Evolutionary conservation across 2,329 filamentous ascomycete genomes (phyloP).

Genomic region (Emergomyces africanus): DNA sequence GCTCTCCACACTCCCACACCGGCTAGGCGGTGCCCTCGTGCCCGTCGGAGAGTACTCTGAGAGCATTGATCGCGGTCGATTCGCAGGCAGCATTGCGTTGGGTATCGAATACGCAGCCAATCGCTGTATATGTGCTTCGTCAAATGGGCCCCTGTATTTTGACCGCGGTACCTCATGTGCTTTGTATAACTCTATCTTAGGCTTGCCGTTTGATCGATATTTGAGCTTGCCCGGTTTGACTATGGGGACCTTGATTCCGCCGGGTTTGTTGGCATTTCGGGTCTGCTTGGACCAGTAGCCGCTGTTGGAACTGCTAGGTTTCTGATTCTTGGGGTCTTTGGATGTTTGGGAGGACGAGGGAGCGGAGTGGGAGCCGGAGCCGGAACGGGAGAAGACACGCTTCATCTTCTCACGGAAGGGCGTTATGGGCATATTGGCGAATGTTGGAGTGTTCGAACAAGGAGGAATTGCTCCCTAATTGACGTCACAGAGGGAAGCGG

Average conservation of each 20-base stretch:
- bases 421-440: conserved; percentile 3
- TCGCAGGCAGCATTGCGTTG: conserved; percentile 18
- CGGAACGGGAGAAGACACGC: conserved; percentile 9
- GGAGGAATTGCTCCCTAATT: background rate
- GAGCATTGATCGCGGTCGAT: conserved; percentile 24
- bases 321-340: conserved; percentile 5
- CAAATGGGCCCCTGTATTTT: conserved; percentile 37
- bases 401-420: conserved; percentile 12
- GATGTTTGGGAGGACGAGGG: background rate
- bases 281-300: background rate
- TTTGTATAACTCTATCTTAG: conserved; percentile 37
- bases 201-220: conserved; percentile 15
- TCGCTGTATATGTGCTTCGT: conserved; percentile 31
- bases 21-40: conserved; percentile 6
- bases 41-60: conserved; percentile 25
- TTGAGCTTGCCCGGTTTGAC: conserved; percentile 3
- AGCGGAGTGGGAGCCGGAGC: background rate
- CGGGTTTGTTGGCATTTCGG: background rate
- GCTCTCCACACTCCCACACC: conserved; percentile 2
- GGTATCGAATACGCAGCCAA: conserved; percentile 34
- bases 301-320: background rate
- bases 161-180: conserved; percentile 35
- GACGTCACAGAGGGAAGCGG: background rate
- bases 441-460: background rate
- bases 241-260: background rate